Evolutionary conservation across 2,329 filamentous ascomycete genomes (phyloP).

Genomic region (Aspergillus unguis): DNA sequence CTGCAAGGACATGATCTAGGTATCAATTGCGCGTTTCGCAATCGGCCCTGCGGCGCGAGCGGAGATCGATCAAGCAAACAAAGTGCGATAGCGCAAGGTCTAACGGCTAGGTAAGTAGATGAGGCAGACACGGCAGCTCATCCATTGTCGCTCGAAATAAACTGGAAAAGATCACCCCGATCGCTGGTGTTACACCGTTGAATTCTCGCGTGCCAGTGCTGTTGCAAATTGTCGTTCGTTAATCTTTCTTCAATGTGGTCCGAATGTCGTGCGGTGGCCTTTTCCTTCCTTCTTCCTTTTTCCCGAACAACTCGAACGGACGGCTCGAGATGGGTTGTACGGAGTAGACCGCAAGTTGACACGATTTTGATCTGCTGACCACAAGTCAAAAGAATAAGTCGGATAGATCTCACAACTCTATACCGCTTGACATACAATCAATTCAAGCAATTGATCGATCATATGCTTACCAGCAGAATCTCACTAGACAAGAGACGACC

Average conservation of each 20-base stretch:
- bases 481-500: constrained; percentile 4
- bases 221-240: constrained; percentile 6
- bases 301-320: constrained; percentile 3
- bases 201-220: constrained; percentile 7
- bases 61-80: constrained; percentile 19
- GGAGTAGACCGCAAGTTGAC: constrained; percentile 5
- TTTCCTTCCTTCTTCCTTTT: constrained; percentile 5
- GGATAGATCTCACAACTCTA: constrained; percentile 1
- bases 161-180: constrained; percentile 6
- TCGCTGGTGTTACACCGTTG: not conserved
- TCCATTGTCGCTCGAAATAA: constrained; percentile 31
- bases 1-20: constrained; percentile 22
- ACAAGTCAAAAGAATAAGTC: not conserved
- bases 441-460: constrained; percentile 6
- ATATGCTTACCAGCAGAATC: constrained; percentile 6
- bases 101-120: constrained; percentile 29
- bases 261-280: not conserved
- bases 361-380: not conserved
- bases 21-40: constrained; percentile 12
- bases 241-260: not conserved
- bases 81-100: constrained; percentile 22
- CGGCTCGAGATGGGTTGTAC: not conserved
- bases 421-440: constrained; percentile 2
- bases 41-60: constrained; percentile 13
- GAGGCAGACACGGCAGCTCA: constrained; percentile 26